These are phyloP conservation scores for Gaeumannomyces sp. DNA, from an alignment of 2,329 filamentous ascomycete genomes.

Conservation along the genomic window DNA sequence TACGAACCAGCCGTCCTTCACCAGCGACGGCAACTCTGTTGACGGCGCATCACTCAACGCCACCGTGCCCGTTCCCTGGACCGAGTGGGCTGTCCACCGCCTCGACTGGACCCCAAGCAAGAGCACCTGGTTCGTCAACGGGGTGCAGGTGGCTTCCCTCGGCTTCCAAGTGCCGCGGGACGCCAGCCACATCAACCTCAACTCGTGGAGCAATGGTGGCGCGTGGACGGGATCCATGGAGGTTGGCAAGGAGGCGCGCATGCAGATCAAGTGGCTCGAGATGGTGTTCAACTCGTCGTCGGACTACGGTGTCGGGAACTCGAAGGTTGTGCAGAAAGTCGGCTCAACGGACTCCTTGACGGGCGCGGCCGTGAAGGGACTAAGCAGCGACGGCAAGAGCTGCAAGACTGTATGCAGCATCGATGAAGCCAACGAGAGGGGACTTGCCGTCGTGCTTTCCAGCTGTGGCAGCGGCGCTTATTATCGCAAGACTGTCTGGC, in stretches of 20 bases:
- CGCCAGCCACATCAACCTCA: conserved; percentile 40
- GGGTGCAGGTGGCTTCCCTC: conserved; percentile 35
- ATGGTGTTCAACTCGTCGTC: conserved; percentile 37
- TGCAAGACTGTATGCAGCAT: conserved; percentile 33
- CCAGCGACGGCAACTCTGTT: conserved; percentile 33
- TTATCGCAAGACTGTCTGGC: background rate
- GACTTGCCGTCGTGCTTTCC: conserved; percentile 2
- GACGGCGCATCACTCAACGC: conserved; percentile 32
- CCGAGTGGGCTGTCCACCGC: conserved; percentile 43
- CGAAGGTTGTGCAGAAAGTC: background rate
- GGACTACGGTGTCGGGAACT: background rate
- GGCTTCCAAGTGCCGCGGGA: conserved; percentile 42
- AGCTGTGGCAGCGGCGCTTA: background rate
- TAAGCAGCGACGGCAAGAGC: conserved; percentile 10
- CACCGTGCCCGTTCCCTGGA: conserved; percentile 34
- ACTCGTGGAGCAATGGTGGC: conserved; percentile 47
- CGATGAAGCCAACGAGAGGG: conserved; percentile 21
- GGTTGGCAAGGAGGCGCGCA: conserved; percentile 31
- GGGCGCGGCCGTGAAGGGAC: background rate
- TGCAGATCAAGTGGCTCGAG: conserved; percentile 49
- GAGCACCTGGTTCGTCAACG: conserved; percentile 44
- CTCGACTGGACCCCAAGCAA: conserved; percentile 44
- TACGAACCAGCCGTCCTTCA: conserved; percentile 45
- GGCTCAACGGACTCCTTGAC: background rate
- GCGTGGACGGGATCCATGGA: conserved; percentile 43